Evolutionary conservation across 208 protist genomes (phyloP).

Genomic region (Crithidia sp.): DNA sequence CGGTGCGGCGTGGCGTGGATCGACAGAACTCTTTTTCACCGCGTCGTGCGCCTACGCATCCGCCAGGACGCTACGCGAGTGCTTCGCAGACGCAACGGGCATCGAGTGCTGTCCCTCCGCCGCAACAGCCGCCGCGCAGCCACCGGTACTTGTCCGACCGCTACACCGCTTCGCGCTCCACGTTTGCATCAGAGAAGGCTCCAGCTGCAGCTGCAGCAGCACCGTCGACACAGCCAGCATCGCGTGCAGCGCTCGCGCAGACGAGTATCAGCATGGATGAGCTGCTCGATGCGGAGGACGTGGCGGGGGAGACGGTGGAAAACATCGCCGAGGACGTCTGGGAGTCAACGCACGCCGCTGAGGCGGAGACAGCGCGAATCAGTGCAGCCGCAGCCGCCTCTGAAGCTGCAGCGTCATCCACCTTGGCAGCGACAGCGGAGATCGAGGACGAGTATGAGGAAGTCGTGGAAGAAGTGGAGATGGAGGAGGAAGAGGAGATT

Average conservation of each 20-base stretch:
- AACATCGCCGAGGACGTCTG: no score
- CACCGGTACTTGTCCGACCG: no score
- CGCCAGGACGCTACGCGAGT: background rate
- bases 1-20: conserved; percentile 23
- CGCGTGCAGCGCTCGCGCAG: no score
- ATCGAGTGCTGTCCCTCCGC: no score
- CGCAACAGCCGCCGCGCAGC: no score
- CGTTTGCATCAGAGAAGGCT: background rate
- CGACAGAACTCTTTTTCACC: conserved; percentile 20
- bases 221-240: background rate
- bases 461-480: conserved; percentile 22
- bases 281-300: no score
- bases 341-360: no score
- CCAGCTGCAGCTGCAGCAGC: background rate
- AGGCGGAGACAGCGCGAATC: no score
- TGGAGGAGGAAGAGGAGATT: conserved; percentile 31
- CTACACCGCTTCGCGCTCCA: no score
- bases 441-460: conserved; percentile 33
- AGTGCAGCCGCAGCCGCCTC: conserved; percentile 1
- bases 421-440: conserved; percentile 14
- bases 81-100: background rate
- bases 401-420: conserved; percentile 1
- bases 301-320: no score
- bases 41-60: background rate
- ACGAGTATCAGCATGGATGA: no score